Percentiles rank a stretch among this genome's conserved stretches.
phyloP scores from a whole-genome alignment of 2,329 filamentous ascomycete genomes.

The Cytospora chrysosperma region DNA sequence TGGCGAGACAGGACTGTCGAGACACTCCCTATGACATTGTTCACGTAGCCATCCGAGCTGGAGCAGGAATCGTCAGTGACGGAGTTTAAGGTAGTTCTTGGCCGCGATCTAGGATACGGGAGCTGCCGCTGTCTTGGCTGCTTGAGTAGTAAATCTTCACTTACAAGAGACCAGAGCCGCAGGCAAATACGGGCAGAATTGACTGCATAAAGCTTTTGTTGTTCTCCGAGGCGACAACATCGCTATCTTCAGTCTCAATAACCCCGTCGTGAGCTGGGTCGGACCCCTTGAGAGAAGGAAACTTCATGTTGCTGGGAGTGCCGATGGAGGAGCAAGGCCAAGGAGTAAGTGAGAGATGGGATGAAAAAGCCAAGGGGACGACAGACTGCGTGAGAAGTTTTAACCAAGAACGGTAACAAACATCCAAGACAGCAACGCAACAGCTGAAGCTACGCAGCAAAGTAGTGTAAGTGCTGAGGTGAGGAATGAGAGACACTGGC shows the following conservation, averaged over 20 bases:
- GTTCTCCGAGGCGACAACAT: conserved; percentile 2
- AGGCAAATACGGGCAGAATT: conserved; percentile 73
- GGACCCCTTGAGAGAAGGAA: conserved; percentile 22
- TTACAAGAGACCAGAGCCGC: conserved; percentile 78
- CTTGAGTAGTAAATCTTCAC: too few species aligned
- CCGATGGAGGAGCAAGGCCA: neutral
- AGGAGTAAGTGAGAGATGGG: neutral
- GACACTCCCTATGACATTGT: conserved; percentile 87
- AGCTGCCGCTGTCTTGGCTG: too few species aligned
- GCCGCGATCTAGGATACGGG: too few species aligned
- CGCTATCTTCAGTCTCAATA: neutral
- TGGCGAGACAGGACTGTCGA: conserved; percentile 70
- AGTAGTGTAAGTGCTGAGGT: neutral
- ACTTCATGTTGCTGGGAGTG: conserved; percentile 10
- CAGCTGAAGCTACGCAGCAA: too few species aligned
- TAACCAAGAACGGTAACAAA: neutral
- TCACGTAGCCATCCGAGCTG: conserved; percentile 81
- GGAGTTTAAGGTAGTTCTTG: neutral
- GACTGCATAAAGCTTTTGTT: conserved; percentile 18
- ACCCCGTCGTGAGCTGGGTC: conserved; percentile 9
- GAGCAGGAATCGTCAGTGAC: neutral
- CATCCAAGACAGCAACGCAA: neutral
- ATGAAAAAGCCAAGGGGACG: neutral
- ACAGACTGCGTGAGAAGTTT: neutral
- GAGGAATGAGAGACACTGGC: neutral